A percentile compares a stretch with the other conserved stretches of the same genome.
Conservation (phyloP, 345 rosid species). For the Sisymbrium altissimum region DNA sequence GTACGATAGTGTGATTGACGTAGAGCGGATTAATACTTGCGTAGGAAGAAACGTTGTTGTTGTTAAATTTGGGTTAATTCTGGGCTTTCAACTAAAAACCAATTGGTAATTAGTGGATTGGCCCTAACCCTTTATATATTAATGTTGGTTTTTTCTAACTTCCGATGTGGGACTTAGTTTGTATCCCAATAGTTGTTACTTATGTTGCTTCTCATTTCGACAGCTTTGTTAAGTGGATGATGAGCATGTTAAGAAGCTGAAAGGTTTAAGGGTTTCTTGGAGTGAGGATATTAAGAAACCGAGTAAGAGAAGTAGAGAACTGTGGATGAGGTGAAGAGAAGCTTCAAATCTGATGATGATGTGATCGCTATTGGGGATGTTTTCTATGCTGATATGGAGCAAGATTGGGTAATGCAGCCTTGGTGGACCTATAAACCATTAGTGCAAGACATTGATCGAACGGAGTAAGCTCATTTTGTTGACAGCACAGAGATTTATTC, state of each 20-base stretch:
- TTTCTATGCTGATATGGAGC: slow-evolving; percentile 72
- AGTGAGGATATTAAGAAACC: slow-evolving; percentile 51
- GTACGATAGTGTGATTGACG: too few relatives aligned
- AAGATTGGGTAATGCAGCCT: slow-evolving; percentile 84
- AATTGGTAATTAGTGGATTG: too few relatives aligned
- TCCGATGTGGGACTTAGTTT: too few relatives aligned
- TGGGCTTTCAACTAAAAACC: too few relatives aligned
- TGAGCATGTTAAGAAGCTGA: slow-evolving; percentile 76
- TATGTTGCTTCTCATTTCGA: slow-evolving; percentile 66
- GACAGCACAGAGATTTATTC: slow-evolving; percentile 64
- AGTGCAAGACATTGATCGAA: slow-evolving; percentile 83
- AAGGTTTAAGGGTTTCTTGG: slow-evolving; percentile 58
- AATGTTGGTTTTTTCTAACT: too few relatives aligned
- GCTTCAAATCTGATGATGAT: slow-evolving; percentile 52
- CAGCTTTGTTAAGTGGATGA: slow-evolving; percentile 71
- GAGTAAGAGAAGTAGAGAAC: slow-evolving; percentile 50
- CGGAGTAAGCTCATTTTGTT: slow-evolving; percentile 70
- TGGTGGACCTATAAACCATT: slow-evolving; percentile 89
- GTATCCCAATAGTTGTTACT: too few relatives aligned
- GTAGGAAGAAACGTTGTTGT: too few relatives aligned
- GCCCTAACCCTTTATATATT: too few relatives aligned
- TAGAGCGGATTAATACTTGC: too few relatives aligned
- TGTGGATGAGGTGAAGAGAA: slow-evolving; percentile 52
- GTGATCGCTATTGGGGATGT: slow-evolving; percentile 91
- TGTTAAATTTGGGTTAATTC: too few relatives aligned